phyloP scores from a whole-genome alignment of 805 yeast species.

The Debaryomyces tyrocola region DNA sequence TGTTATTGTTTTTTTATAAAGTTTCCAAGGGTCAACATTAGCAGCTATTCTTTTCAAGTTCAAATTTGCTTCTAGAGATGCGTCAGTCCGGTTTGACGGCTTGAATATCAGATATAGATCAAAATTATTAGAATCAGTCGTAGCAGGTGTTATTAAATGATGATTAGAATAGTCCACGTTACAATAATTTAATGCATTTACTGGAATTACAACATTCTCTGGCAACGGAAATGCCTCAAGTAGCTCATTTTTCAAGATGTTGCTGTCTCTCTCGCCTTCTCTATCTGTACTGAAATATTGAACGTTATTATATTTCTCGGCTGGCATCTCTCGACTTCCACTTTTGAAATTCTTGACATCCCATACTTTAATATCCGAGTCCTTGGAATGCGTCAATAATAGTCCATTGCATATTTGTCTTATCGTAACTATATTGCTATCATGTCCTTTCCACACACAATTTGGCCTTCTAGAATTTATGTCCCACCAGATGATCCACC shows the following conservation, averaged over 20 bases:
- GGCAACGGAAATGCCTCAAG: slow-evolving; percentile 13
- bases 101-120: slow-evolving; percentile 54
- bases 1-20: slow-evolving; percentile 7
- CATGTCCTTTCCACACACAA: slow-evolving; percentile 62
- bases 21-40: slow-evolving; percentile 27
- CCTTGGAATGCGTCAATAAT: slow-evolving; percentile 66
- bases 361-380: slow-evolving; percentile 55
- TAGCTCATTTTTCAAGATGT: slow-evolving; percentile 23
- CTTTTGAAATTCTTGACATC: slow-evolving; percentile 11
- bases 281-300: slow-evolving; percentile 9
- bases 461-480: slow-evolving; percentile 54
- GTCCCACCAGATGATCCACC: slow-evolving; percentile 68
- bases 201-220: slow-evolving; percentile 54
- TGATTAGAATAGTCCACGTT: slow-evolving; percentile 48
- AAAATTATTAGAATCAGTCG: slow-evolving; percentile 59
- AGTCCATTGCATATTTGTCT: slow-evolving; percentile 19
- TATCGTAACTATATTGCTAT: slow-evolving; percentile 48
- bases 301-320: slow-evolving; percentile 9
- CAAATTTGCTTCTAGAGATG: slow-evolving; percentile 9
- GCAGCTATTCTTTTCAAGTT: slow-evolving; percentile 31
- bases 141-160: slow-evolving; percentile 57
- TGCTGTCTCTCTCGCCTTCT: slow-evolving; percentile 2
- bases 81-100: slow-evolving; percentile 1
- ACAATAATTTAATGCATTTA: slow-evolving; percentile 73
- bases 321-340: slow-evolving; percentile 1